phyloP scores from a whole-genome alignment of 192 early-diverging fungal genomes.

The Geranomyces variabilis region DNA sequence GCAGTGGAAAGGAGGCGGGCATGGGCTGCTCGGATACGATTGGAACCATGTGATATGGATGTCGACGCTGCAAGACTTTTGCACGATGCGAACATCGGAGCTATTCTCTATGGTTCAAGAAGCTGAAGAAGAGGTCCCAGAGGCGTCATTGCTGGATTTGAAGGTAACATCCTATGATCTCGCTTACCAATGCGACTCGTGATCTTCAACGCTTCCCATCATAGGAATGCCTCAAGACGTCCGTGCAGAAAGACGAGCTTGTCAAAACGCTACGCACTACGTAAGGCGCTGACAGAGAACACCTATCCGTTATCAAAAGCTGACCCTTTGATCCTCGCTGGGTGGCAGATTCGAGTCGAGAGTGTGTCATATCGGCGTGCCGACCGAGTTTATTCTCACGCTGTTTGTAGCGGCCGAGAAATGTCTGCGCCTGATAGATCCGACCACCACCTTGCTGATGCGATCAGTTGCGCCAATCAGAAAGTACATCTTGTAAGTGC shows the following conservation, averaged over 20 bases:
- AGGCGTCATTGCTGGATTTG: constrained; percentile 9
- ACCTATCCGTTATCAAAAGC: neutral
- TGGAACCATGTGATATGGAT: neutral
- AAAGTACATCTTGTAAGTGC: constrained; percentile 20
- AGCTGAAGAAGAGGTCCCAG: neutral
- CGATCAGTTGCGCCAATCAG: constrained; percentile 9
- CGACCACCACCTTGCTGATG: constrained; percentile 22
- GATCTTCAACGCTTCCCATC: no score
- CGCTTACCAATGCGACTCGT: no score
- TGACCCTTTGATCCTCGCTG: neutral
- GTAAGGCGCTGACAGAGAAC: neutral
- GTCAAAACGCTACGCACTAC: constrained; percentile 10
- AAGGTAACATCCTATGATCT: no score
- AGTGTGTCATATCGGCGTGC: constrained; percentile 21
- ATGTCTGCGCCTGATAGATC: constrained; percentile 16
- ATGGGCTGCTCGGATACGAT: neutral
- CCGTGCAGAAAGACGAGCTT: constrained; percentile 23
- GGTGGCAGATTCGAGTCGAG: constrained; percentile 17
- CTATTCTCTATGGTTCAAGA: constrained; percentile 18
- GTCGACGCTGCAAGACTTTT: constrained; percentile 13
- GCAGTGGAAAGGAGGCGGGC: neutral
- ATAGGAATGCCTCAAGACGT: constrained; percentile 13
- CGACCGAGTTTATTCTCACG: constrained; percentile 23
- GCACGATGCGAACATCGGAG: constrained; percentile 16
- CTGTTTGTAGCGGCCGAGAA: constrained; percentile 20